Conservation (phyloP, 495 filamentous ascomycete species). For the Geoglossum glabrum region DNA sequence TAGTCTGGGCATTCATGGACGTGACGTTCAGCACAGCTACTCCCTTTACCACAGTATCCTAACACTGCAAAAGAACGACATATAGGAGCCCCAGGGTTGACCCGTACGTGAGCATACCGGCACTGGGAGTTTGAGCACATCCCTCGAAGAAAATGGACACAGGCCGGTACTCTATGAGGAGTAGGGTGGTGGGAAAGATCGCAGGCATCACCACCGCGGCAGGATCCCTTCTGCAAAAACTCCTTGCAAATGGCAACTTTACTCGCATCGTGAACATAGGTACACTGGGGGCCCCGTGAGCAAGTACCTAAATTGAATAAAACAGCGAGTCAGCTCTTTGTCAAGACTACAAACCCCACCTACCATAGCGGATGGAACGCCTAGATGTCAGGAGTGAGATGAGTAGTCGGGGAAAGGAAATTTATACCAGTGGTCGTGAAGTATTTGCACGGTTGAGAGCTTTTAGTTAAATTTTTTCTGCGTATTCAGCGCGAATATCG, state of each 20-base stretch:
- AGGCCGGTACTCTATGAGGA: constrained; percentile 68
- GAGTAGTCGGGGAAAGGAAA: constrained; percentile 12
- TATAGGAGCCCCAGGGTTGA: constrained; percentile 62
- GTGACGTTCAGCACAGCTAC: constrained; percentile 61
- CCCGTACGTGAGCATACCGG: constrained; percentile 72
- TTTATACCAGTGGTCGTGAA: constrained; percentile 83
- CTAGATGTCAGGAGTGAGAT: background rate
- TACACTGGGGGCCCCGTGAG: constrained; percentile 58
- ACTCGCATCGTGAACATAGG: constrained; percentile 63
- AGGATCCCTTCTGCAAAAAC: constrained; percentile 62
- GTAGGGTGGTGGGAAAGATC: constrained; percentile 84
- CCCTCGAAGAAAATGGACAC: constrained; percentile 76
- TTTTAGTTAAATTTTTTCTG: constrained; percentile 39
- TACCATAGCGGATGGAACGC: background rate
- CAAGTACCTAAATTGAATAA: constrained; percentile 50
- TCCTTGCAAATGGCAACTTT: constrained; percentile 86
- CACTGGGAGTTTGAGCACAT: constrained; percentile 78
- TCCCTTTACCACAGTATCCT: constrained; percentile 80
- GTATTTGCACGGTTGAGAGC: constrained; percentile 63
- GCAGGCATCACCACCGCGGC: constrained; percentile 60
- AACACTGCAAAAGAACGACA: constrained; percentile 69
- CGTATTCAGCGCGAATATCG: background rate
- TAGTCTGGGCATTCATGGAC: constrained; percentile 86
- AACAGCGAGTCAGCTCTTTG: constrained; percentile 14
- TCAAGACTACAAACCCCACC: background rate